Percentiles rank a stretch among this genome's conserved stretches.
These are phyloP conservation scores for Kentomonas sorsogonicus DNA, from an alignment of 208 protist genomes.

Conservation along the genomic window DNA sequence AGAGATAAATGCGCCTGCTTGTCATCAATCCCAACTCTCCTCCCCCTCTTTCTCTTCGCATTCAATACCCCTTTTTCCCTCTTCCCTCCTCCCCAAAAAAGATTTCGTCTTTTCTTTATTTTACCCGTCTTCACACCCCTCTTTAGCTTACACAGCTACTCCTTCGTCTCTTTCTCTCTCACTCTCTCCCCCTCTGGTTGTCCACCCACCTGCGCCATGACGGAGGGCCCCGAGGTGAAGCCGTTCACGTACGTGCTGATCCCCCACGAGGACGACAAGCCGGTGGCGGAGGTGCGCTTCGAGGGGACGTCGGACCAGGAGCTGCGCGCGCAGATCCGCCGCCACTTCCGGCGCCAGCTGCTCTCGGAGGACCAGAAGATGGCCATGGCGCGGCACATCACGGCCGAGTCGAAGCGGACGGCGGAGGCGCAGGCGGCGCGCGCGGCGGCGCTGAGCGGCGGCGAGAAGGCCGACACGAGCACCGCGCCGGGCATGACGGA, in stretches of 20 bases:
- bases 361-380: slow-evolving; percentile 67
- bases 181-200: slow-evolving; percentile 24
- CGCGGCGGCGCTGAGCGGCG: not conserved
- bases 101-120: not conserved
- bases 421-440: slow-evolving; percentile 13
- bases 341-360: slow-evolving; percentile 60
- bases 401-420: slow-evolving; percentile 27
- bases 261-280: slow-evolving; percentile 36
- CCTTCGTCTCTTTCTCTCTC: slow-evolving; percentile 24
- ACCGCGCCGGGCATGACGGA: slow-evolving; percentile 13
- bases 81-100: not conserved
- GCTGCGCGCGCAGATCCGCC: slow-evolving; percentile 47
- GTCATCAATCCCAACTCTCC: not conserved
- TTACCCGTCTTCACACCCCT: not conserved
- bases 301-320: slow-evolving; percentile 57
- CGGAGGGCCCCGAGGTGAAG: slow-evolving; percentile 27
- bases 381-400: slow-evolving; percentile 60
- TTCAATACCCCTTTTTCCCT: not conserved
- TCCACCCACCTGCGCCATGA: slow-evolving; percentile 18
- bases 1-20: not conserved
- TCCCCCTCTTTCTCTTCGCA: not conserved
- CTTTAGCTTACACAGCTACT: slow-evolving; percentile 31
- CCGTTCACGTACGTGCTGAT: slow-evolving; percentile 80
- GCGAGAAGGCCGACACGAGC: slow-evolving; percentile 1
- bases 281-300: slow-evolving; percentile 38